Evolutionary conservation across 257 asterid genomes (phyloP), one percentile per base, ranked within the genome.

Genomic region (Solanum ossicruentum): DNA sequence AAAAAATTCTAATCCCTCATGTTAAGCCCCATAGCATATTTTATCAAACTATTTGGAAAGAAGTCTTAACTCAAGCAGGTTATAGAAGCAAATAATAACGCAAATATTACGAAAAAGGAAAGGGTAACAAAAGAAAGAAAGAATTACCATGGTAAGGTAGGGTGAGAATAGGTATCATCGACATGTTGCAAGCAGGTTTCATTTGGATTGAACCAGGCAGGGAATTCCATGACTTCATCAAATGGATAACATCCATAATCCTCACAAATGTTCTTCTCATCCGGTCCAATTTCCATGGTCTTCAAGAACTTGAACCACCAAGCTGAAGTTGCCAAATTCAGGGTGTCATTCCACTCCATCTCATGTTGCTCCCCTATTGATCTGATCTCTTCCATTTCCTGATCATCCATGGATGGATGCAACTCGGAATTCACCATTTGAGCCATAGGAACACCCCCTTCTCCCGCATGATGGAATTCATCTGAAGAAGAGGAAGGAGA

Each of bases 251-350:
- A 83, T 47, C 88, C 87, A 55, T 87, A 87, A 54, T 88, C 89
- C 43, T 88, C 93, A 3, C 39, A 88, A 54, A 88, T 90, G 51
- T 80, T 89, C 43, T 87, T 80, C 41, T 82, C 86, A 81, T 87
- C 92, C 3, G 95, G 91, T 47, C 89, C 88, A 61, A 88, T 87
- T 86, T 96, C 99, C 93, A 89, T 94, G 1, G 93, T 47, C 80
- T 95, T 89, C 93, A 92, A 91, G 92, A 92, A 95, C 85, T 95
- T 91, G 87, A 89, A 92, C 98, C 99, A 95, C 97, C 98, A 91
- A 2, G 97, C 98, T 54, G 99, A 96, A 58, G 92, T 91, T 56
- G 91, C 94, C 87, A 92, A 86, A 89, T 94, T 97, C 90, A 97
- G 55, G 8, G 92, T 97, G 67, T 95, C 99, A 89, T 93, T 93